Conservation (phyloP, 106 monocot species). For the Phalaenopsis aphrodite region DNA sequence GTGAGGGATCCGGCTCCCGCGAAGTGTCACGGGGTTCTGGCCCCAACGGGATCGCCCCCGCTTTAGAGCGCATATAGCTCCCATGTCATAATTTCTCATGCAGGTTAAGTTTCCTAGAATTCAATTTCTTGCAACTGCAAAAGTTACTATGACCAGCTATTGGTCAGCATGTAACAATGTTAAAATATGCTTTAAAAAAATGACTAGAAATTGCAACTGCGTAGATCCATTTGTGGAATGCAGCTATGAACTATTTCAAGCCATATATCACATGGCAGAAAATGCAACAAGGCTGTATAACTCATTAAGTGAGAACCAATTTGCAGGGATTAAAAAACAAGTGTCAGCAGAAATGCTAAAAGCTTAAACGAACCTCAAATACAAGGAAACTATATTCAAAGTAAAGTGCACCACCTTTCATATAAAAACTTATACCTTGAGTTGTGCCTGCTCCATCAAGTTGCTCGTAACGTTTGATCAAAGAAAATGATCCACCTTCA, state of each 20-base stretch:
- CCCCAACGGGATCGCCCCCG: too few species aligned
- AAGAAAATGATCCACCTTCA: conserved; percentile 10
- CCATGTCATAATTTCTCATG: background rate
- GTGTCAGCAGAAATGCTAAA: background rate
- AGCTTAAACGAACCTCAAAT: background rate
- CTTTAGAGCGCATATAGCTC: too few species aligned
- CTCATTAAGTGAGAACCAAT: background rate
- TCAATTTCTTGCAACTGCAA: background rate
- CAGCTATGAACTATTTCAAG: too few species aligned
- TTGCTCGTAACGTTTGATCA: conserved; percentile 10
- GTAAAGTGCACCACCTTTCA: background rate
- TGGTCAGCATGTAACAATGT: too few species aligned
- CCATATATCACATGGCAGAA: background rate
- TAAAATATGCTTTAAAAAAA: too few species aligned
- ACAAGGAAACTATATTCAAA: conserved; percentile 1
- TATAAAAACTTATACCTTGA: conserved; percentile 20
- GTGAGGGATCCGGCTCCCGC: too few species aligned
- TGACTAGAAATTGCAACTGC: too few species aligned
- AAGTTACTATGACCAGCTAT: background rate
- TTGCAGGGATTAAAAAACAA: background rate
- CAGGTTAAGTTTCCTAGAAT: background rate
- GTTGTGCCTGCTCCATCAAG: conserved; percentile 4
- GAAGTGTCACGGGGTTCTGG: too few species aligned
- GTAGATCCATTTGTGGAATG: too few species aligned
- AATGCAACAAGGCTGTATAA: background rate